These are phyloP conservation scores for Mycena venus DNA, from an alignment of 768 basidiomycete species.

Conservation along the genomic window DNA sequence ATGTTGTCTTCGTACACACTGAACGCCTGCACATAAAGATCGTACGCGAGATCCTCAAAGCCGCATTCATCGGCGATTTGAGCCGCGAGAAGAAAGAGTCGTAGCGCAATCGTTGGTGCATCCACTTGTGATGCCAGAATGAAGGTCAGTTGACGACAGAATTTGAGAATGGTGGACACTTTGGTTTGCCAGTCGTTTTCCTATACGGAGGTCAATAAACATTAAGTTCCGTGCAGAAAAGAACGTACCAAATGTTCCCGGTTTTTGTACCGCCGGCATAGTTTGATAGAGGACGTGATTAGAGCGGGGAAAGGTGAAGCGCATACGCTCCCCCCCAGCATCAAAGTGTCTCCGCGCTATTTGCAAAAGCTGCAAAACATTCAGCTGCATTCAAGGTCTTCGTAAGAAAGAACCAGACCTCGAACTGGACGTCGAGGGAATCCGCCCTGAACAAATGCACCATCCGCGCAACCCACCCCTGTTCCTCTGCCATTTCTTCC, in stretches of 20 bases:
- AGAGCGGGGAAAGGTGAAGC: constrained; percentile 97
- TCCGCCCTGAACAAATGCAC: constrained; percentile 95
- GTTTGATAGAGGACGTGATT: constrained; percentile 92
- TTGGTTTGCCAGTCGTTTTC: constrained; percentile 90
- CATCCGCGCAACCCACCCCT: constrained; percentile 99
- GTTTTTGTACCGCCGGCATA: constrained; percentile 92
- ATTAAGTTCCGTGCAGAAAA: constrained; percentile 9
- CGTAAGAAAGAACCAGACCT: constrained; percentile 62
- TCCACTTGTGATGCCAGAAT: constrained; percentile 95
- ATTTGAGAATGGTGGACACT: constrained; percentile 92
- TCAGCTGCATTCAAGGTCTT: not conserved
- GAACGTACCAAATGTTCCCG: constrained; percentile 76
- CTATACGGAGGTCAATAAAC: constrained; percentile 48
- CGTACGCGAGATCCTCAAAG: constrained; percentile 96
- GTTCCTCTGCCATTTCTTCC: constrained; percentile 97
- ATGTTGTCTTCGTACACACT: constrained; percentile 98
- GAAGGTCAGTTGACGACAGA: constrained; percentile 92
- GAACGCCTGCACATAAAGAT: constrained; percentile 98
- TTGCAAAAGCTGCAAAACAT: constrained; percentile 79
- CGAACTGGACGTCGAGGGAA: constrained; percentile 89
- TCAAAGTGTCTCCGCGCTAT: constrained; percentile 92
- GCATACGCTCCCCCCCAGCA: constrained; percentile 93
- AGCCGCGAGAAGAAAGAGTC: constrained; percentile 95
- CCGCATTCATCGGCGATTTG: constrained; percentile 96
- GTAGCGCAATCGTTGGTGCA: constrained; percentile 90